Percentiles rank a stretch among this genome's conserved stretches.
phyloP scores from a whole-genome alignment of 331 rosid genomes.

The Quercus lobata region DNA sequence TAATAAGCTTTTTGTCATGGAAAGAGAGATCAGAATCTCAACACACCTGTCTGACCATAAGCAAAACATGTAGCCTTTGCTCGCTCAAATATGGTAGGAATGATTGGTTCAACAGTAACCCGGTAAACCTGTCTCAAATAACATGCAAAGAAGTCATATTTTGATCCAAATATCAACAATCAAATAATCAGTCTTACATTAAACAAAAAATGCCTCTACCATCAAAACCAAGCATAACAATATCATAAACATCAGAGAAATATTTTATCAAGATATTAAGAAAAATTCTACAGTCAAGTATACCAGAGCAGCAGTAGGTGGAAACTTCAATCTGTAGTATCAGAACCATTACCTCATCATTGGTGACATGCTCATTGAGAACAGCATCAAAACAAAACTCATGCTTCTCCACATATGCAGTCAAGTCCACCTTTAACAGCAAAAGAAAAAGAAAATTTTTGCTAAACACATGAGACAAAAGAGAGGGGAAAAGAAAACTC shows the following conservation, averaged over 20 bases:
- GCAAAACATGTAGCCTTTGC: conserved; percentile 99
- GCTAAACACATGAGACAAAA: neutral
- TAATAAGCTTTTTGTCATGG: neutral
- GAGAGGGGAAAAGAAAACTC: neutral
- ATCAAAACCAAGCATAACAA: conserved; percentile 6
- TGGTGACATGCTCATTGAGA: conserved; percentile 69
- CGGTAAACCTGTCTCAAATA: conserved; percentile 65
- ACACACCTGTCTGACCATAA: conserved; percentile 91
- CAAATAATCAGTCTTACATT: conserved; percentile 4
- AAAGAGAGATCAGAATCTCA: conserved; percentile 4
- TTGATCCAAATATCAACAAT: conserved; percentile 10
- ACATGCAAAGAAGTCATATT: conserved; percentile 21
- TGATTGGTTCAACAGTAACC: conserved; percentile 87
- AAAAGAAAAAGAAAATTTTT: conserved; percentile 13
- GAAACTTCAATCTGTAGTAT: conserved; percentile 4
- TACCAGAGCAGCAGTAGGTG: neutral
- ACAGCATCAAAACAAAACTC: conserved; percentile 97
- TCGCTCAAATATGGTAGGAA: conserved; percentile 86
- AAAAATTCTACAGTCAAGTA: neutral
- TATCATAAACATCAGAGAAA: conserved; percentile 4
- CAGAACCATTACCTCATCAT: conserved; percentile 71
- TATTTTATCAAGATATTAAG: neutral
- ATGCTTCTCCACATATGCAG: conserved; percentile 98
- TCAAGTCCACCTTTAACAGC: conserved; percentile 79
- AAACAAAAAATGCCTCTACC: conserved; percentile 6